Evolutionary conservation across 163 green algal genomes (phyloP), one percentile per base, ranked within the genome.

Genomic region (Prototheca cutis): DNA sequence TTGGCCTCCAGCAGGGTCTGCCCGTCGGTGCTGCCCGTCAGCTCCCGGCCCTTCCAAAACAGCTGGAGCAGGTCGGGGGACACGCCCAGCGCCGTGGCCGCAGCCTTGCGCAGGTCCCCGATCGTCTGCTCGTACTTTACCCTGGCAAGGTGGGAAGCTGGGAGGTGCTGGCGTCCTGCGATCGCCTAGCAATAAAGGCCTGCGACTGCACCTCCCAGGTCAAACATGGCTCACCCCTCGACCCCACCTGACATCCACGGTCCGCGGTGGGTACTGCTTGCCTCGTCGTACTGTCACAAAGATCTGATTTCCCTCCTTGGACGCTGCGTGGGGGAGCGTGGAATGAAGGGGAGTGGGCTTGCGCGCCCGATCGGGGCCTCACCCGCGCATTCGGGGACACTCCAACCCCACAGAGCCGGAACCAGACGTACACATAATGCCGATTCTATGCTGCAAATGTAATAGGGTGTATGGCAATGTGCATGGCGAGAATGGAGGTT

Each of bases 91-190:
- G 76, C 66, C 6, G 57, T 24, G 18, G 72, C 61, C 1, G 72
- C 81, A 1, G 57, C 65, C 6, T 64, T 52, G 32, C 77, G 74
- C 1, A 88, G 13, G 40, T 87, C 76, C 15, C 47, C 55, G 28
- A 88, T 67, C 2, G 80, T 88, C 55, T 88, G 68, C 59, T 88
- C 80, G 40, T 88, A 88, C 39, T 80, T 77, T 13, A 86, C 54
- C 24, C 80, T 87, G 76, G 31, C 10, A 63, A 45, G 36, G 8
- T 8, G 13, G 8, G 8, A 45, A 21, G 36, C 8, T 8, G 13
- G 8, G 36, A 13, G 8, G 36, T 45, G 36, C 13, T n/a, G n/a
- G n/a, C n/a, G n/a, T n/a, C n/a, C n/a, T n/a, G n/a, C n/a, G n/a
- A n/a, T n/a, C n/a, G n/a, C n/a, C n/a, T n/a, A n/a, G n/a, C n/a